Evolutionary conservation across 169 alveolate species (phyloP).

Genomic region (Ichthyophthirius multifiliis): DNA sequence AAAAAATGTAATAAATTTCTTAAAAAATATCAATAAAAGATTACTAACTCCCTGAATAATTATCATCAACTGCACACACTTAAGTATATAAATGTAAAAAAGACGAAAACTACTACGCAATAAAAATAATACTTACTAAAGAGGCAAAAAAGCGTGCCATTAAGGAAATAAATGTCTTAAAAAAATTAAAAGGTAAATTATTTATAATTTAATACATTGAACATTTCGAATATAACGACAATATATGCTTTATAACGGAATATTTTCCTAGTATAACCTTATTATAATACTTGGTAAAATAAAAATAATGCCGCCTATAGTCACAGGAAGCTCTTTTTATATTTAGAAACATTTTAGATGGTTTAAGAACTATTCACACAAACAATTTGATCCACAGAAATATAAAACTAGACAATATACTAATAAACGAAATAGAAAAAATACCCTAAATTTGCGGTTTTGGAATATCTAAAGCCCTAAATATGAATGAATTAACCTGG

Average conservation of each 20-base stretch:
- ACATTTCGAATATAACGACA: not conserved
- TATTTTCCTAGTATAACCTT: not conserved
- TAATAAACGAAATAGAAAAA: not conserved
- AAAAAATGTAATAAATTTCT: too few relatives aligned
- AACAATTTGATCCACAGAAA: not conserved
- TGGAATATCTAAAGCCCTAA: constrained; percentile 3
- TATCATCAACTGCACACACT: too few relatives aligned
- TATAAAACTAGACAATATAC: not conserved
- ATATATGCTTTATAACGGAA: not conserved
- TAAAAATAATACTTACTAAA: not conserved
- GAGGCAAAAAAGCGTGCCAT: not conserved
- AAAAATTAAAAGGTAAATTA: not conserved
- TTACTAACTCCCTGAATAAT: too few relatives aligned
- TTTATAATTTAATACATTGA: not conserved
- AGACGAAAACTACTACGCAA: not conserved
- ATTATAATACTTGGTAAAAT: not conserved
- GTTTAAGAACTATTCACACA: not conserved
- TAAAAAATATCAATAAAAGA: too few relatives aligned
- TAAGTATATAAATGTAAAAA: not conserved
- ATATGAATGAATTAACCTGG: constrained; percentile 69
- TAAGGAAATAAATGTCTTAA: not conserved
- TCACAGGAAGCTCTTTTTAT: not conserved
- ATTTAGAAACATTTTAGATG: not conserved
- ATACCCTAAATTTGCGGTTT: not conserved
- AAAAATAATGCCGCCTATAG: not conserved